Conservation (phyloP, 2,329 filamentous ascomycete genomes). For the Alternaria tenuissima region DNA sequence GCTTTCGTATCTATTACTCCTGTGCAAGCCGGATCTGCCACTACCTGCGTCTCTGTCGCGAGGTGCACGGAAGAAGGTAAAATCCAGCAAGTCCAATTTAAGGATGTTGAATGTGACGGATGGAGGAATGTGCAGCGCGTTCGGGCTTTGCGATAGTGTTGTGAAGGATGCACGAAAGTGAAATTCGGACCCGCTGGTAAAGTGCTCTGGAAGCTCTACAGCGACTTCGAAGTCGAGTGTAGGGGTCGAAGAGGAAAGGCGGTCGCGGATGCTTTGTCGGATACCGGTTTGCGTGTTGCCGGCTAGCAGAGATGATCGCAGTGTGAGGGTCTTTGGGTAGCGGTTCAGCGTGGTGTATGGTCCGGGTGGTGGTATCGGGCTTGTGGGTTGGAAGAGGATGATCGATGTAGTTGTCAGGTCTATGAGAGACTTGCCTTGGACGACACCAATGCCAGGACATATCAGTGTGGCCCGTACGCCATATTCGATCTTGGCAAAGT, state of each 20-base stretch:
- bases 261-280: slow-evolving; percentile 31
- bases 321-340: slow-evolving; percentile 22
- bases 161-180: slow-evolving; percentile 26
- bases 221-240: slow-evolving; percentile 29
- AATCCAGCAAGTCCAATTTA: slow-evolving; percentile 29
- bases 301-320: slow-evolving; percentile 25
- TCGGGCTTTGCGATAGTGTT: slow-evolving; percentile 15
- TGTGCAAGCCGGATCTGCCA: slow-evolving; percentile 9
- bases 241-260: slow-evolving; percentile 32
- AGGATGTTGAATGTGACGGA: slow-evolving; percentile 24
- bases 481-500: slow-evolving; percentile 31
- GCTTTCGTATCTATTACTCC: slow-evolving; percentile 1
- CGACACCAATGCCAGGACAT: slow-evolving; percentile 20
- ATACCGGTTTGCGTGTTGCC: slow-evolving; percentile 26
- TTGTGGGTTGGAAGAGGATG: slow-evolving; percentile 30
- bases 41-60: slow-evolving; percentile 20
- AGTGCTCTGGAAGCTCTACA: slow-evolving; percentile 25
- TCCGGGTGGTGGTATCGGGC: neutral
- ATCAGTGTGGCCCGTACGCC: slow-evolving; percentile 29
- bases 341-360: slow-evolving; percentile 8
- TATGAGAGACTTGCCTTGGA: slow-evolving; percentile 12
- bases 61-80: slow-evolving; percentile 34
- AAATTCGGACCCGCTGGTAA: slow-evolving; percentile 30
- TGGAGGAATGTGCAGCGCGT: slow-evolving; percentile 25
- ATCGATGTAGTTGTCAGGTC: slow-evolving; percentile 20